Evolutionary conservation across 257 asterid genomes (phyloP).

Genomic region (Rehmannia glutinosa): DNA sequence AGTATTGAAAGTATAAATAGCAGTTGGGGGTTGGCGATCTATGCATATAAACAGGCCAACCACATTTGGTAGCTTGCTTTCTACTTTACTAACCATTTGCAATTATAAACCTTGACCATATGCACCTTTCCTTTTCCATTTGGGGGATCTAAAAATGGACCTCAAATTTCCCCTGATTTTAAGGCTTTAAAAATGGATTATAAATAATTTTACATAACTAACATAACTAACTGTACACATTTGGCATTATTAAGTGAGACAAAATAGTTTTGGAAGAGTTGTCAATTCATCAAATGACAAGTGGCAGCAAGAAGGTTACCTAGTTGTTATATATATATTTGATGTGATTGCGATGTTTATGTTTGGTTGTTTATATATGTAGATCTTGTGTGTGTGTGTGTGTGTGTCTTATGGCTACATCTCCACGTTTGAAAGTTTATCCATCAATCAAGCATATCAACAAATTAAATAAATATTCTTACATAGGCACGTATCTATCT

Average conservation of each 20-base stretch:
- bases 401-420: background rate
- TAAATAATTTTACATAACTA: no score
- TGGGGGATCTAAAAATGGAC: background rate
- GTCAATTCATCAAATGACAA: constrained; percentile 6
- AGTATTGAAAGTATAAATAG: constrained; percentile 21
- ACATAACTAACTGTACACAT: constrained; percentile 18
- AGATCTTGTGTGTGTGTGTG: constrained; percentile 18
- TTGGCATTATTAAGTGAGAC: constrained; percentile 10
- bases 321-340: background rate
- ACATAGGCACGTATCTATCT: no score
- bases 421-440: constrained; percentile 7
- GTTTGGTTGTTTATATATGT: constrained; percentile 28
- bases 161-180: no score
- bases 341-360: constrained; percentile 5
- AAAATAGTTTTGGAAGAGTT: background rate
- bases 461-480: no score
- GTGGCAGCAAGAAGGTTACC: background rate
- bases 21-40: constrained; percentile 59
- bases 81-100: constrained; percentile 2
- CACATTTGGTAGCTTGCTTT: constrained; percentile 25
- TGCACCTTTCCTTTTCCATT: background rate
- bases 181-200: no score
- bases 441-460: background rate
- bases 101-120: constrained; percentile 4
- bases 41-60: constrained; percentile 37